Evolutionary conservation across 2,329 filamentous ascomycete species (phyloP), one percentile per base, ranked within the genome.

Genomic region (Nothophoma quercina): DNA sequence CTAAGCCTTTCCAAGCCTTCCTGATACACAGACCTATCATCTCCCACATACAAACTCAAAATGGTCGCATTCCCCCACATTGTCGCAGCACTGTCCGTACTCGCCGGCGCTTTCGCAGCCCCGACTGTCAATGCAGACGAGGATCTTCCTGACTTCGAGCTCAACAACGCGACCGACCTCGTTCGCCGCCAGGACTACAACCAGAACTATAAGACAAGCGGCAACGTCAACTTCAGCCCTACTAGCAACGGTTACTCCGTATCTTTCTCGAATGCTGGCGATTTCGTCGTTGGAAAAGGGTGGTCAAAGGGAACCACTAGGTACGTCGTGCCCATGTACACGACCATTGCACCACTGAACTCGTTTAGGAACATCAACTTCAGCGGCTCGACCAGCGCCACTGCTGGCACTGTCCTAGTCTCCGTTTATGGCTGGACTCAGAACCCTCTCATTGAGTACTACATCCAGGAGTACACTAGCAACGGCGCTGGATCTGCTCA

Each of bases 401-500:
- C 26, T 1, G 39, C 62, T 4, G 68, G 68, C 30, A 69, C 67
- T 2, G 66, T 68, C 19, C 62, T 68, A 21, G 64, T 70, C 29
- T 64, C 67, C 22, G 69, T 85, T 30, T 85, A 85, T 59, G 83
- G 83, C 25, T 86, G 83, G 81, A 81, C 79, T 4, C 75, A 67
- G 2, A 77, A 75, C 64, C 80, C 80, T 7, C 51, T 68, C 9
- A 44, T 69, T 80, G 83, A 72, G 75, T 81, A 77, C 80, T 84
- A 63, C 70, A 77, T 78, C 34, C 80, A 78, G 46, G 78, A 78
- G 34, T 78, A 81, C 59, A 75, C 79, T 12, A 74, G 70, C 58
- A 76, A 78, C 60, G 79, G 75, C 8, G 75, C 58, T 7, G 67
- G 66, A 7, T 64, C 62, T n/a, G 62, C 64, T 2, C 62, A 70